These are phyloP conservation scores for Atalantia buxifolia DNA, from an alignment of 345 rosid genomes.

Conservation along the genomic window DNA sequence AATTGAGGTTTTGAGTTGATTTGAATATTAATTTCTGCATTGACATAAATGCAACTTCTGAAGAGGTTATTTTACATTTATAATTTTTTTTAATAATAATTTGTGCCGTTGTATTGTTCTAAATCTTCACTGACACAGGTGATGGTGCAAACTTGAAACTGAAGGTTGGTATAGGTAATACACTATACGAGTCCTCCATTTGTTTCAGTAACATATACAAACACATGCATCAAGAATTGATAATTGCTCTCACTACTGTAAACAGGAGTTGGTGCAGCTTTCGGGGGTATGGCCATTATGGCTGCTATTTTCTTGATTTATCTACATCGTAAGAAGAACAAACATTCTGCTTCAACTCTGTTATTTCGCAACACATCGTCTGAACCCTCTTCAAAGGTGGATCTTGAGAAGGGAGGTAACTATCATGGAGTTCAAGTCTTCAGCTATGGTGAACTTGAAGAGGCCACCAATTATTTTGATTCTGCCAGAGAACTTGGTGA, in stretches of 20 bases:
- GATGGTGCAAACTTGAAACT: fast-evolving
- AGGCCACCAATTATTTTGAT: conserved; percentile 73
- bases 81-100: too few relatives aligned
- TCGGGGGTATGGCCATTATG: conserved; percentile 18
- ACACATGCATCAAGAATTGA: neutral
- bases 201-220: neutral
- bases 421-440: conserved; percentile 49
- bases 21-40: neutral
- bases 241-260: neutral
- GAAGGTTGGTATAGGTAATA: neutral
- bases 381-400: conserved; percentile 34
- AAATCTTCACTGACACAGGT: neutral
- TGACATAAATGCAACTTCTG: too few relatives aligned
- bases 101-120: neutral
- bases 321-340: conserved; percentile 26
- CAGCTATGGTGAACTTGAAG: conserved; percentile 59
- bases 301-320: conserved; percentile 10
- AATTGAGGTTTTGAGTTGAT: neutral
- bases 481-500: conserved; percentile 73
- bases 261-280: conserved; percentile 26
- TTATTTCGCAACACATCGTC: conserved; percentile 39
- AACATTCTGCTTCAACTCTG: conserved; percentile 25
- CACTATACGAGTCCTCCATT: neutral
- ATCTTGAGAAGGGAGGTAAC: conserved; percentile 43
- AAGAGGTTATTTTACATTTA: too few relatives aligned